phyloP scores from a whole-genome alignment of 169 alveolate genomes.

The Sarcocystis neurona region DNA sequence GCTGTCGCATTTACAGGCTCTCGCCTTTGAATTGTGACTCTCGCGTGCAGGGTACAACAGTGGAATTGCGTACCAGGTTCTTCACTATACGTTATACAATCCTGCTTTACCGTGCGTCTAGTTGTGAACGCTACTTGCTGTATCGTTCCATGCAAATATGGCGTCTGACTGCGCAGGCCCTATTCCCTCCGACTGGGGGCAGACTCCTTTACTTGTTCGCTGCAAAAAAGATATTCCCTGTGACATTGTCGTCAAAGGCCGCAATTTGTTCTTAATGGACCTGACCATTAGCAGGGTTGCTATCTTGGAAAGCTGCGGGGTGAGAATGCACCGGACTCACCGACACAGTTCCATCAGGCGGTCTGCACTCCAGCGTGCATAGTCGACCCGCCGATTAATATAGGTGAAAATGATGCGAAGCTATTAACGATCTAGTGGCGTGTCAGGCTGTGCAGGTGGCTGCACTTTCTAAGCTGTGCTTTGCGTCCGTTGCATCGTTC shows the following conservation, averaged over 20 bases:
- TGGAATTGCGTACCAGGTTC: not conserved
- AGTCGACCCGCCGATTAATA: not conserved
- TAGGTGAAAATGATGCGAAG: not conserved
- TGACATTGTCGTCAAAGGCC: constrained; percentile 24
- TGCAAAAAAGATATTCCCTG: constrained; percentile 40
- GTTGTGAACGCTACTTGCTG: not conserved
- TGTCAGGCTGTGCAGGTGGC: not conserved
- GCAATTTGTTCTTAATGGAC: constrained; percentile 46
- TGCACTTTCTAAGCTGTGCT: not conserved
- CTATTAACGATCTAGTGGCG: not conserved
- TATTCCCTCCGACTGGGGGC: constrained; percentile 29
- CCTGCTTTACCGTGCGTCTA: not conserved
- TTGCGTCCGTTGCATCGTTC: not conserved
- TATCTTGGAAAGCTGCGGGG: constrained; percentile 54
- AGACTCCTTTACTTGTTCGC: not conserved
- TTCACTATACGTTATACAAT: no score
- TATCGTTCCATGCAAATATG: not conserved
- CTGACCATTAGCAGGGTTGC: constrained; percentile 41
- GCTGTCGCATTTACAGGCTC: not conserved
- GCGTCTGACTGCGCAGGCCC: not conserved
- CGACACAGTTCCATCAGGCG: not conserved
- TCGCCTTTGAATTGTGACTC: not conserved
- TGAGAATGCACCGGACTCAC: not conserved
- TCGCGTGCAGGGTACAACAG: no score
- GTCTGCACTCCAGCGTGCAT: not conserved